Conservation (phyloP, 73 alveolate species). For the Paraurostyla sp. region DNA sequence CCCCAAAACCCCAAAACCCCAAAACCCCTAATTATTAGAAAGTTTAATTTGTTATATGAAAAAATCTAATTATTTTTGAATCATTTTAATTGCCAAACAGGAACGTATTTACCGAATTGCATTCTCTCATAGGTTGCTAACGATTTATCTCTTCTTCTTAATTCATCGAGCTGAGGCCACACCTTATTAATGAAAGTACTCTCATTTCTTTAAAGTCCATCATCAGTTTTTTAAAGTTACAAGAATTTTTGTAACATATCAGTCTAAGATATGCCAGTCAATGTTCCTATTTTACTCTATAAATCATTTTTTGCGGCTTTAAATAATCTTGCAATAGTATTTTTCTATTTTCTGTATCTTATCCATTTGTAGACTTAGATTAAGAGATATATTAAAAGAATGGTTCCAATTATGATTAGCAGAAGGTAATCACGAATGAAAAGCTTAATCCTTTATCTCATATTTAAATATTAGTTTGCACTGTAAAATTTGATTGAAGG, state of each 20-base stretch:
- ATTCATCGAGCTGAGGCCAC: constrained; percentile 19
- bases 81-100: constrained; percentile 39
- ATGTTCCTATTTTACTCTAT: background rate
- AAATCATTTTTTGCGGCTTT: background rate
- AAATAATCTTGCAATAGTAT: background rate
- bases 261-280: constrained; percentile 12
- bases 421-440: background rate
- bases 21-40: too few species aligned
- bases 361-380: background rate
- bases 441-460: background rate
- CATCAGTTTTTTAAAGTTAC: background rate
- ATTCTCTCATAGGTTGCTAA: constrained; percentile 7
- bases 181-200: constrained; percentile 20
- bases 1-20: too few species aligned
- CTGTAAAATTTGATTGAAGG: background rate
- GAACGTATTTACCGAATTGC: constrained; percentile 22
- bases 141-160: background rate
- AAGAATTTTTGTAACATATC: background rate
- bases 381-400: background rate
- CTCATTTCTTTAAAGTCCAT: background rate
- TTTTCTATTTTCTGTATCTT: background rate
- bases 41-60: too few species aligned
- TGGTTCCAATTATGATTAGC: background rate
- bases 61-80: background rate
- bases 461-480: background rate